These are phyloP conservation scores for Phytophthora boehmeriae DNA, from an alignment of 352 stramenopile genomes.

Conservation along the genomic window DNA sequence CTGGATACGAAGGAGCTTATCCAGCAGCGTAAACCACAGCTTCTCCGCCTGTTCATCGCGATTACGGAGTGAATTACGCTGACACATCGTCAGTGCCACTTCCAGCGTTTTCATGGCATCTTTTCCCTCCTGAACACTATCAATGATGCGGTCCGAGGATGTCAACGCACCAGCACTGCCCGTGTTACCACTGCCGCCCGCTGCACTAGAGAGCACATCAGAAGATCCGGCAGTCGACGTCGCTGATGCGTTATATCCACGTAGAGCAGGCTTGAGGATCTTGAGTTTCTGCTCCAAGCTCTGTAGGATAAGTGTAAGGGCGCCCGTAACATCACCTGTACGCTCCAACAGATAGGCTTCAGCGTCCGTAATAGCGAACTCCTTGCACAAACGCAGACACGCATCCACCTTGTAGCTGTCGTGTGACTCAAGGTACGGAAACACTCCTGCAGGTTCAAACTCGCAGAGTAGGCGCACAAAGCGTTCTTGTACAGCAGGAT, in stretches of 20 bases:
- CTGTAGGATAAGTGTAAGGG: conserved; percentile 92
- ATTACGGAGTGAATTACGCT: conserved; percentile 91
- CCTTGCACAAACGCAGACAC: conserved; percentile 84
- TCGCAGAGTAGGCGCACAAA: conserved; percentile 84
- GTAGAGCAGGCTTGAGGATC: conserved; percentile 86
- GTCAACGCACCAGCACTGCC: conserved; percentile 11
- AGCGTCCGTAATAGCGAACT: conserved; percentile 85
- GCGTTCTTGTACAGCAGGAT: conserved; percentile 81
- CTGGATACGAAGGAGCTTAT: conserved; percentile 93
- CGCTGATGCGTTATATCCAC: conserved; percentile 68
- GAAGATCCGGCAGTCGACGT: conserved; percentile 33
- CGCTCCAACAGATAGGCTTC: conserved; percentile 93
- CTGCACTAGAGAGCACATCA: conserved; percentile 40
- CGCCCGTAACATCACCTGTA: conserved; percentile 93
- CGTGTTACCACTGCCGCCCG: conserved; percentile 10
- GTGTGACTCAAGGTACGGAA: conserved; percentile 82
- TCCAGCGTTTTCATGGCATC: conserved; percentile 91
- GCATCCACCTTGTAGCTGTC: conserved; percentile 90
- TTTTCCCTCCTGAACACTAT: conserved; percentile 74
- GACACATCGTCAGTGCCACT: conserved; percentile 93
- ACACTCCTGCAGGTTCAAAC: conserved; percentile 78
- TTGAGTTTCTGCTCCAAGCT: conserved; percentile 94
- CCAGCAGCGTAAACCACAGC: conserved; percentile 95
- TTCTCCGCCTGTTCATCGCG: conserved; percentile 91
- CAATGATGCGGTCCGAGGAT: conserved; percentile 80